Conservation (phyloP, 73 alveolate species). For the Paramecium sexaurelia region DNA sequence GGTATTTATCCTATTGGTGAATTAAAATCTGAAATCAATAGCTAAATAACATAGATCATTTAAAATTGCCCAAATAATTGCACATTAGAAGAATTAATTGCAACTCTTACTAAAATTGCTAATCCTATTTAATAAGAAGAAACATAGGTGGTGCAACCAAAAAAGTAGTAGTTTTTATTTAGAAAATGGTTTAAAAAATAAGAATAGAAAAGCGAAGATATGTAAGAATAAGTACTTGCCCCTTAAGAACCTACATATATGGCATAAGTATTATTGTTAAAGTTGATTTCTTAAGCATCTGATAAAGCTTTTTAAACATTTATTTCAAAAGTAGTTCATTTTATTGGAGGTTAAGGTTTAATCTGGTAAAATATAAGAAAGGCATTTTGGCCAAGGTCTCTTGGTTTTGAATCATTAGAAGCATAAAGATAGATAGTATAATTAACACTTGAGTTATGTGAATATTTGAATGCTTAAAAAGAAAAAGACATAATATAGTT, state of each 20-base stretch:
- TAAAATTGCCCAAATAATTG: not conserved
- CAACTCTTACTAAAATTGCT: not conserved
- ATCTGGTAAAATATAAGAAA: constrained; percentile 45
- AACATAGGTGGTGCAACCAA: not conserved
- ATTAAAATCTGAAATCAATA: constrained; percentile 25
- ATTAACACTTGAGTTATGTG: constrained; percentile 57
- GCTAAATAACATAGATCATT: not conserved
- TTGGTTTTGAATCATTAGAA: not conserved
- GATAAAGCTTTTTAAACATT: constrained; percentile 29
- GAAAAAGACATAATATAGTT: not conserved
- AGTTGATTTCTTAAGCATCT: constrained; percentile 22
- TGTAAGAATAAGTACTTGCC: not conserved
- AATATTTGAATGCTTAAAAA: constrained; percentile 32
- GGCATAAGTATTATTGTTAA: constrained; percentile 22
- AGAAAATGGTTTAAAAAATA: constrained; percentile 43
- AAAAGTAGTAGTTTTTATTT: constrained; percentile 1
- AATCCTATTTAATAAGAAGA: not conserved
- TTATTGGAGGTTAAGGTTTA: constrained; percentile 12
- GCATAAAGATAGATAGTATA: constrained; percentile 9
- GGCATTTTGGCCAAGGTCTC: constrained; percentile 38
- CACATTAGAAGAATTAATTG: constrained; percentile 4
- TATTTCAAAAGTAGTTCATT: not conserved
- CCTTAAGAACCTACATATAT: constrained; percentile 34
- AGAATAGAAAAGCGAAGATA: not conserved
- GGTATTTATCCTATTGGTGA: constrained; percentile 37